phyloP scores from a whole-genome alignment of 208 protist genomes.

The Porcisia hertigi region DNA sequence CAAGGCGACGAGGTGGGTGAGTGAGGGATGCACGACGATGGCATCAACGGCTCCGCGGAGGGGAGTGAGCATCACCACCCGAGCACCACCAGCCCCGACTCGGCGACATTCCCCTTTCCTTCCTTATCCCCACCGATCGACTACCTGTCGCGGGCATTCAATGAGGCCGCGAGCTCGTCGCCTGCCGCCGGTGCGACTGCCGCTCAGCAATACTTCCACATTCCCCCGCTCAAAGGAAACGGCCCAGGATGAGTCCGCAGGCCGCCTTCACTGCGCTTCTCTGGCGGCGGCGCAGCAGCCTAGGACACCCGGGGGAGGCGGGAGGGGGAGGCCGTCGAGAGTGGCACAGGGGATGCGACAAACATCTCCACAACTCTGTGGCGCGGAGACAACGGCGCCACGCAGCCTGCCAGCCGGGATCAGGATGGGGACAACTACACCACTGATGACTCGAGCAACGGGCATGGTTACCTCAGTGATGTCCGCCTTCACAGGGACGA shows the following conservation, averaged over 20 bases:
- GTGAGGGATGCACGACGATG: neutral
- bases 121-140: neutral
- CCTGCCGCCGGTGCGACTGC: neutral
- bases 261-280: neutral
- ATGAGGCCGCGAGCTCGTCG: neutral
- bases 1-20: no score
- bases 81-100: neutral
- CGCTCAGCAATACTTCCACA: conserved; percentile 4
- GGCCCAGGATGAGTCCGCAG: neutral
- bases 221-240: neutral
- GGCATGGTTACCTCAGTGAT: neutral
- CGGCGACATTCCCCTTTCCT: neutral
- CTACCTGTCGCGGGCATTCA: neutral
- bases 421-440: neutral
- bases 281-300: neutral
- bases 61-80: neutral
- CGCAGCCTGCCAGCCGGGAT: neutral
- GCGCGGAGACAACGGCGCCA: neutral
- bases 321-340: neutral
- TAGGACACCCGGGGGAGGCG: neutral
- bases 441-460: neutral
- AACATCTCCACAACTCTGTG: neutral
- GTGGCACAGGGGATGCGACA: neutral
- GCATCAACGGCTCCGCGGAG: neutral
- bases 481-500: neutral